Percentiles rank a stretch among this genome's conserved stretches.
Conservation (phyloP, 1,284 basidiomycete species). For the Neolentinus lepideus region DNA sequence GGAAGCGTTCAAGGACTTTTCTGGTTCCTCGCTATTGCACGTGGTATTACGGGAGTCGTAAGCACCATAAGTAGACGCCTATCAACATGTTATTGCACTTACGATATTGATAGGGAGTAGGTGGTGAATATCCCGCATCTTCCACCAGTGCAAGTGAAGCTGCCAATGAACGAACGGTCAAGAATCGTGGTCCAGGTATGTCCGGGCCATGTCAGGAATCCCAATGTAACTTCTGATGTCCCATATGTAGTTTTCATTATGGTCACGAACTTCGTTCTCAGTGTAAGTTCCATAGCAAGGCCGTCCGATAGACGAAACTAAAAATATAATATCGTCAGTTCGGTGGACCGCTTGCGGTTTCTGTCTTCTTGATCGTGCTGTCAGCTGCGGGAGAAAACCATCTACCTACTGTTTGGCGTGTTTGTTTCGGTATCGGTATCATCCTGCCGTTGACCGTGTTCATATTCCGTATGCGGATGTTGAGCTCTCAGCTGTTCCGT, state of each 20-base stretch:
- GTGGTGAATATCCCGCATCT: conserved; percentile 75
- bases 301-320: conserved; percentile 4
- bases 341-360: conserved; percentile 64
- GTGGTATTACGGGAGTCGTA: conserved; percentile 68
- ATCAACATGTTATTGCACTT: conserved; percentile 4
- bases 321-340: conserved; percentile 32
- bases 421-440: conserved; percentile 69
- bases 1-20: conserved; percentile 57
- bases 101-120: conserved; percentile 43
- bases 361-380: conserved; percentile 68
- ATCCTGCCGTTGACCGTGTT: conserved; percentile 66
- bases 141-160: conserved; percentile 63
- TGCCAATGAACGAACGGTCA: conserved; percentile 62
- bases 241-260: conserved; percentile 52
- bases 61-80: too few species aligned
- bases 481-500: conserved; percentile 60
- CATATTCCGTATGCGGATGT: conserved; percentile 65
- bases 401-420: conserved; percentile 68
- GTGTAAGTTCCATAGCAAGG: conserved; percentile 22
- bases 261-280: conserved; percentile 67
- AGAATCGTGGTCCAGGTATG: conserved; percentile 54
- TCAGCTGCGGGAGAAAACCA: conserved; percentile 58
- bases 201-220: neutral
- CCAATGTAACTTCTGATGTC: conserved; percentile 6
- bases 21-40: conserved; percentile 72